Conservation (phyloP, 352 stramenopile genomes). For the Elongisporangium anandrum region DNA sequence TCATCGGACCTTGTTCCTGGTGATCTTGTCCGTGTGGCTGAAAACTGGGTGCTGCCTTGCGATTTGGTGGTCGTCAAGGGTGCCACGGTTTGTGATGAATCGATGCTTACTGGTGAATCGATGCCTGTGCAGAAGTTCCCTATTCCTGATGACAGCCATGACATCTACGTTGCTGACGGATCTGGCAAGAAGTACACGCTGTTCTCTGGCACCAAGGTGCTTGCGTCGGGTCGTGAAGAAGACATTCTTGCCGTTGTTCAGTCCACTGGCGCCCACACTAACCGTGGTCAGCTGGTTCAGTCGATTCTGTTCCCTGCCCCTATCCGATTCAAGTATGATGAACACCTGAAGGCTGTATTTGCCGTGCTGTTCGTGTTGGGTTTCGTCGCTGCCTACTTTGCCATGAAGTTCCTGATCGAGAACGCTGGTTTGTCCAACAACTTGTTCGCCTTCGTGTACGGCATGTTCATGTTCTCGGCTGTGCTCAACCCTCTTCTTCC, state of each 20-base stretch:
- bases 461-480: constrained; percentile 76
- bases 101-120: constrained; percentile 73
- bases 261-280: constrained; percentile 81
- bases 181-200: constrained; percentile 84
- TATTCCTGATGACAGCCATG: constrained; percentile 35
- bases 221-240: constrained; percentile 58
- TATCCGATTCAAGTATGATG: constrained; percentile 91
- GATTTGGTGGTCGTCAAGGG: constrained; percentile 71
- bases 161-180: constrained; percentile 51
- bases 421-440: constrained; percentile 70
- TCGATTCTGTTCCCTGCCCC: constrained; percentile 82
- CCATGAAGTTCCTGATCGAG: constrained; percentile 70
- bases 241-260: constrained; percentile 77
- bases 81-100: constrained; percentile 66
- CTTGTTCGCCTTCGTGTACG: constrained; percentile 62
- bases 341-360: constrained; percentile 84
- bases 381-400: constrained; percentile 64
- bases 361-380: constrained; percentile 74
- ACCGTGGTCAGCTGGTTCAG: constrained; percentile 78
- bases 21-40: constrained; percentile 55
- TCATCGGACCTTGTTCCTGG: constrained; percentile 55
- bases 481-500: constrained; percentile 84
- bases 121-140: constrained; percentile 88
- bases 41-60: constrained; percentile 72
- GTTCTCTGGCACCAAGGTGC: constrained; percentile 77